A percentile compares a stretch with the other conserved stretches of the same genome.
Evolutionary conservation across 2,329 filamentous ascomycete genomes (phyloP).

Genomic region (Aspergillus ruber): DNA sequence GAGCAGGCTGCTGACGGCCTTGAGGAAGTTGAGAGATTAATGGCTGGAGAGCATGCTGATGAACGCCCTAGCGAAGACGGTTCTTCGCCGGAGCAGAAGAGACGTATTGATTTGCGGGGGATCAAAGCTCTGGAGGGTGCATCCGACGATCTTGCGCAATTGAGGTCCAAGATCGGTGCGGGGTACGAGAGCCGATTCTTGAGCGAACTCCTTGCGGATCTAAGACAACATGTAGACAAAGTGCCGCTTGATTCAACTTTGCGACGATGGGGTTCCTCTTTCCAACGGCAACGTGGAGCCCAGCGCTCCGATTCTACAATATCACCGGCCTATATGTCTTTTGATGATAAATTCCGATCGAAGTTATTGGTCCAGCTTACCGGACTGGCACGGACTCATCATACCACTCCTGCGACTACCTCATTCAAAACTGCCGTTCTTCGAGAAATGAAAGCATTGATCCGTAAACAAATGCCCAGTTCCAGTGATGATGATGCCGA

Average conservation of each 20-base stretch:
- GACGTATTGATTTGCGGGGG: slow-evolving; percentile 63
- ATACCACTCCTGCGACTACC: slow-evolving; percentile 73
- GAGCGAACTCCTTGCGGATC: slow-evolving; percentile 67
- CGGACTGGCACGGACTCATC: slow-evolving; percentile 73
- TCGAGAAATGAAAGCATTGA: slow-evolving; percentile 78
- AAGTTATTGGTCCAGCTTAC: slow-evolving; percentile 65
- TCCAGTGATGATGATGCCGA: slow-evolving; percentile 91
- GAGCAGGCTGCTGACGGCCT: slow-evolving; percentile 74
- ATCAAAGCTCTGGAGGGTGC: slow-evolving; percentile 76
- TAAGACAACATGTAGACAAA: slow-evolving; percentile 70
- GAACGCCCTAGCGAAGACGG: slow-evolving; percentile 21
- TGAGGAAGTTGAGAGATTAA: slow-evolving; percentile 69
- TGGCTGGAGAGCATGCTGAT: slow-evolving; percentile 61
- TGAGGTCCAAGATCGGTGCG: slow-evolving; percentile 77
- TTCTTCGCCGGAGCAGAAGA: slow-evolving; percentile 20
- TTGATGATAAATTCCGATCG: slow-evolving; percentile 63
- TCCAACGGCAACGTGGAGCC: slow-evolving; percentile 62
- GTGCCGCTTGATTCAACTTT: slow-evolving; percentile 69
- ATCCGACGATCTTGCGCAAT: slow-evolving; percentile 64
- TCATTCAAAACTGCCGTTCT: slow-evolving; percentile 78
- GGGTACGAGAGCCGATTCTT: slow-evolving; percentile 79
- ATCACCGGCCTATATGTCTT: slow-evolving; percentile 72
- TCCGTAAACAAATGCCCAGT: slow-evolving; percentile 78
- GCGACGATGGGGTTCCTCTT: slow-evolving; percentile 75
- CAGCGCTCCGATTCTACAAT: slow-evolving; percentile 61